Base-by-base conservation (phyloP, 106 monocot genomes). In the Posidonia australis region DNA sequence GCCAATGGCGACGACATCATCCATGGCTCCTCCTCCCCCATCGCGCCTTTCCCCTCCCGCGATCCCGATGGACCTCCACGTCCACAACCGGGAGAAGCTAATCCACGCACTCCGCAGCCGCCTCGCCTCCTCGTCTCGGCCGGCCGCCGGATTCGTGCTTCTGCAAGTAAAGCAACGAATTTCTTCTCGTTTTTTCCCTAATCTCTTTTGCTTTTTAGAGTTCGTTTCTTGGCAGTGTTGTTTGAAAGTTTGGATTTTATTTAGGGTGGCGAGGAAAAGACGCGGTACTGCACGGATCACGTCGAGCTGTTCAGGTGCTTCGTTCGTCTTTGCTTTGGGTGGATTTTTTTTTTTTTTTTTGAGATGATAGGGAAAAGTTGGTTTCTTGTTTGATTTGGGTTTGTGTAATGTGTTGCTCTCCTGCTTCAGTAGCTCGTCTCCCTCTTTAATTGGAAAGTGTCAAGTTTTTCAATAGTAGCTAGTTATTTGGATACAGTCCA, bases 231-330 rank as follows among this genome's bases (percentile, higher is more conserved):
- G 16, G 11, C 13, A 3, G 4, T 25, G 25, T 55, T 22, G 6
- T 55, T 26, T 22, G 21, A 10, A 12, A n/a, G 12, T 7, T 26
- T 22, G 21, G 21, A 5, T 11, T 22, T 27, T 61, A 36, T 36
- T 36, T 36, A 72, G 72, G 72, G 72, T 13, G 72, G 72, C 1
- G 64, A 72, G 42, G 64, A 65, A 64, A 51, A 57, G 54, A 57
- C 54, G 10, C 62, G 72, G 20, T 65, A 64, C 54, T 72, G 72
- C 65, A 72, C 72, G 3, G 72, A 72, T 65, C 72, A 72, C 18
- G n/a, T 21, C 21, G 55, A 56, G 44, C 72, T 72, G 10, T 72
- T 72, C 72, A 72, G 72, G 72, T 72, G 13, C 23, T 44, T n/a
- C 23, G 11, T 32, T 14, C 10, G 11, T 23, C 44, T 47, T 16